Conservation (phyloP, 345 rosid genomes). For the Jatropha curcas region DNA sequence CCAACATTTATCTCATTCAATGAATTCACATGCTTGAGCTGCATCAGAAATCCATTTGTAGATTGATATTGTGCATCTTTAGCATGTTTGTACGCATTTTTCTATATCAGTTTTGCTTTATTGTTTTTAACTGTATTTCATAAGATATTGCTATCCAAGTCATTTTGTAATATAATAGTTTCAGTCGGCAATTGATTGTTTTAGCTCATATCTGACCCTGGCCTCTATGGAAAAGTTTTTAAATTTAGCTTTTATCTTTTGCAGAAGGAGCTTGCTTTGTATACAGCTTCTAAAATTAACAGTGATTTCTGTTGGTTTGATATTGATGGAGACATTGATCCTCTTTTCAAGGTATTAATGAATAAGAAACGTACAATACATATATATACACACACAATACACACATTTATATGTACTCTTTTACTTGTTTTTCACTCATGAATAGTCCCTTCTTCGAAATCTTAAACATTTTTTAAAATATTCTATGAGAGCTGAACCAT, state of each 20-base stretch:
- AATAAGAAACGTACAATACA: too few species aligned
- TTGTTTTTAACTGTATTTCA: not conserved
- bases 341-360: conserved; percentile 82
- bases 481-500: not conserved
- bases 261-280: conserved; percentile 97
- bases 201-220: not conserved
- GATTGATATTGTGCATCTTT: not conserved
- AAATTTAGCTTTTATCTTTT: conserved; percentile 24
- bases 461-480: not conserved
- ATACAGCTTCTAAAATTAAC: conserved; percentile 79
- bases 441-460: not conserved
- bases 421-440: too few species aligned
- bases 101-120: conserved; percentile 5
- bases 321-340: conserved; percentile 89
- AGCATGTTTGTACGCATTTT: not conserved
- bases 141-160: not conserved
- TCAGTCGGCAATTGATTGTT: not conserved
- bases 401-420: too few species aligned
- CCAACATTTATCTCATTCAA: not conserved
- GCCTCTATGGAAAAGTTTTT: conserved; percentile 1
- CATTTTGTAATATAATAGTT: not conserved
- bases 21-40: not conserved
- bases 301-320: conserved; percentile 88
- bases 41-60: not conserved
- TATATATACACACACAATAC: too few species aligned